Base-by-base conservation (phyloP, 768 basidiomycete species). In the Cytidiella melzeri region DNA sequence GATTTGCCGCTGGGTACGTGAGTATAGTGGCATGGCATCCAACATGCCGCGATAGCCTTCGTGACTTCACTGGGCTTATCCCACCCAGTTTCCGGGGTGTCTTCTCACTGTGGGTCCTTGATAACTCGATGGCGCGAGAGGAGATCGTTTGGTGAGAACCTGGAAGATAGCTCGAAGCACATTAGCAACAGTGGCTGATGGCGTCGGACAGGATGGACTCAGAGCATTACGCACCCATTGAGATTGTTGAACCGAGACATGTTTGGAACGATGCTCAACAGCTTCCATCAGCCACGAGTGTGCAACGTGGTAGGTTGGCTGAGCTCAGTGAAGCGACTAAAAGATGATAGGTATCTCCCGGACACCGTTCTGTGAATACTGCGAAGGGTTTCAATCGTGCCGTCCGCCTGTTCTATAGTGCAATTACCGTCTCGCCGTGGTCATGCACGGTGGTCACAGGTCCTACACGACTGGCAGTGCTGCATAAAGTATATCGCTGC, bases 201-300 rank as follows among this genome's bases (percentile, higher is more conserved):
- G 24, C 40, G 23, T 18, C 6, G 19, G 19, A 30, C 37, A 44
- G 34, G 44, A 39, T 44, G 39, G 36, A 38, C 24, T 41, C 37
- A 48, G 52, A 53, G 41, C 34, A 12, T 38, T 34, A 34, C 52
- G 52, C 47, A 49, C 47, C 52, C 27, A 30, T n/a, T 25, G 25
- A 21, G 46, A 44, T 37, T 43, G 41, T 6, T 11, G 30, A 47
- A 37, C 30, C 45, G 5, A 39, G 36, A 39, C 38, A 18, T n/a
- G 23, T 47, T 39, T 47, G 30, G 30, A 34, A 34, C 30, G 30
- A 34, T 15, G 30, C 15, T 34, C 30, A 4, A 43, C 43, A 39
- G 26, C 19, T 30, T 11, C 30, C 51, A 55, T 55, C 54, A 48
- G 47, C 51, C 60, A 61, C 53, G 60, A 45, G 53, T 45, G 27